Percentiles rank a stretch among this genome's conserved stretches.
Evolutionary conservation across 2,329 filamentous ascomycete genomes (phyloP).

Genomic region (Nigrospora sphaerica): DNA sequence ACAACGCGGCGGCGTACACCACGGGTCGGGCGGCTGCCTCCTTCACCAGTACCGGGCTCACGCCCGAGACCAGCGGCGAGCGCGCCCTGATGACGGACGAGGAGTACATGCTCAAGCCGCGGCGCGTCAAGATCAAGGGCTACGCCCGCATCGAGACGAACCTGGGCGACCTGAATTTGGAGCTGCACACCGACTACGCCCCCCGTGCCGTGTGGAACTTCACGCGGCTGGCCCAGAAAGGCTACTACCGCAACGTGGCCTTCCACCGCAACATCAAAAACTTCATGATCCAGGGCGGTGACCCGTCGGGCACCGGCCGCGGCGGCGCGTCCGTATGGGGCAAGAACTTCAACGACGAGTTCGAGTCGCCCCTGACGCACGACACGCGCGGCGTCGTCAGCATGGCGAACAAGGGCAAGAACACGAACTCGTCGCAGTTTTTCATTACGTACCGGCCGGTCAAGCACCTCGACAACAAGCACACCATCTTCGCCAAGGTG

Average conservation of each 20-base stretch:
- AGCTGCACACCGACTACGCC: constrained; percentile 84
- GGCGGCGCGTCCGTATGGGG: constrained; percentile 92
- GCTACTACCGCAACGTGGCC: constrained; percentile 76
- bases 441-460: constrained; percentile 86
- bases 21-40: constrained; percentile 87
- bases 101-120: constrained; percentile 92
- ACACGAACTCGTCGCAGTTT: constrained; percentile 92
- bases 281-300: constrained; percentile 98
- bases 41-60: constrained; percentile 91
- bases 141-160: constrained; percentile 88
- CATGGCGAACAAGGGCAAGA: constrained; percentile 99
- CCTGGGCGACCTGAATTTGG: constrained; percentile 76
- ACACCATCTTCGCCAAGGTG: constrained; percentile 90
- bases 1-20: constrained; percentile 86
- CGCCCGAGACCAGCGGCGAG: constrained; percentile 82
- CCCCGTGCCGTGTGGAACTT: constrained; percentile 98
- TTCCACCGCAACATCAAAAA: constrained; percentile 94
- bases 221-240: constrained; percentile 75
- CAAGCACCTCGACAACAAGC: constrained; percentile 85
- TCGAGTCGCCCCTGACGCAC: constrained; percentile 84
- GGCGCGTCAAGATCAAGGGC: constrained; percentile 80
- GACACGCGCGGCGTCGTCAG: constrained; percentile 71
- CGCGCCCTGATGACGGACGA: constrained; percentile 84
- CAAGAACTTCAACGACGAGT: constrained; percentile 89
- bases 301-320: constrained; percentile 84